These are phyloP conservation scores for Claviceps fusiformis DNA, from an alignment of 2,329 filamentous ascomycete genomes.

Conservation along the genomic window DNA sequence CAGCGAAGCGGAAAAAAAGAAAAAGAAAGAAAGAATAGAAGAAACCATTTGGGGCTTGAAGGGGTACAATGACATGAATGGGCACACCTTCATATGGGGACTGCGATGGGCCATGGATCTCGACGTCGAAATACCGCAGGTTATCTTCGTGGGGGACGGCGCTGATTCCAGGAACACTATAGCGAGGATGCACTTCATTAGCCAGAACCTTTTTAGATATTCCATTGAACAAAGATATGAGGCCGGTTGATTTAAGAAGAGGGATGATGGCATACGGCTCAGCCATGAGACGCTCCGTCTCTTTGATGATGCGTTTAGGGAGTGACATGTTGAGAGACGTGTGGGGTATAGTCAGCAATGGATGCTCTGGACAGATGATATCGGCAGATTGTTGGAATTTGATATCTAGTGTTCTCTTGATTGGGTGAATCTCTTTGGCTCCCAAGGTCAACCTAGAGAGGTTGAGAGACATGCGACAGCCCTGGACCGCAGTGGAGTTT, in stretches of 20 bases:
- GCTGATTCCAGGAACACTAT: constrained; percentile 87
- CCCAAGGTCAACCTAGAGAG: neutral
- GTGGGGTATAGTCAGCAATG: neutral
- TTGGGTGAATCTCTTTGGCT: neutral
- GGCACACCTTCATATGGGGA: constrained; percentile 83
- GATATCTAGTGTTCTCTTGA: neutral
- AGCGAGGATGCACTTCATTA: neutral
- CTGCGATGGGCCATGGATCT: constrained; percentile 80
- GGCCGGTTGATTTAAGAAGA: constrained; percentile 3
- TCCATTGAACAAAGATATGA: neutral
- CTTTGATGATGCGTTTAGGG: constrained; percentile 95
- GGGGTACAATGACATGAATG: neutral
- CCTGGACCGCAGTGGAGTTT: neutral
- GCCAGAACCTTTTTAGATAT: neutral
- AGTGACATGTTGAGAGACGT: constrained; percentile 46
- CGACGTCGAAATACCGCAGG: constrained; percentile 94
- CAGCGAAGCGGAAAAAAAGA: neutral
- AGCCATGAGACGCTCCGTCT: constrained; percentile 92
- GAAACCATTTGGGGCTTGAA: neutral
- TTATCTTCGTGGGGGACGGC: constrained; percentile 95
- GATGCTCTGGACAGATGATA: neutral
- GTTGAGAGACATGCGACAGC: constrained; percentile 6
- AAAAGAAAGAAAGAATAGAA: constrained; percentile 4
- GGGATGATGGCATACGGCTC: constrained; percentile 60
- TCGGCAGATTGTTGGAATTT: neutral